Conservation (phyloP, 768 basidiomycete genomes). For the Galerina sulciceps region DNA sequence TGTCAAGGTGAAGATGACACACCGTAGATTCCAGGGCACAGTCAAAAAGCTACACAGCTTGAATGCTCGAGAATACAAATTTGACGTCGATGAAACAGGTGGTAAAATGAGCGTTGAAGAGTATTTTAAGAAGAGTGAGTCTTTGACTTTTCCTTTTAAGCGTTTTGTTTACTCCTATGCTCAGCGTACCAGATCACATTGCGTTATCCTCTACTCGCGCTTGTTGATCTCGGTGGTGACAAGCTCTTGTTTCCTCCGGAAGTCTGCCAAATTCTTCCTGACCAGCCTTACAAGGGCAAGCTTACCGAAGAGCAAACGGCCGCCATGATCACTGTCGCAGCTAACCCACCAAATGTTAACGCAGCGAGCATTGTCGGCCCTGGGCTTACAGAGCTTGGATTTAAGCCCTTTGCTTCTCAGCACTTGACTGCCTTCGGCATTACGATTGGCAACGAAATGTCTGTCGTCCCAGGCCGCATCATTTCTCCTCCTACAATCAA, state of each 20-base stretch:
- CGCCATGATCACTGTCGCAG: slow-evolving; percentile 73
- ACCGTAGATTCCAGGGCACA: slow-evolving; percentile 78
- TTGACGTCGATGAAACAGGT: slow-evolving; percentile 61
- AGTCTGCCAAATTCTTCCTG: slow-evolving; percentile 70
- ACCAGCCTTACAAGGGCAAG: slow-evolving; percentile 73
- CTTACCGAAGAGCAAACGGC: slow-evolving; percentile 73
- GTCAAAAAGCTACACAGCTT: slow-evolving; percentile 59
- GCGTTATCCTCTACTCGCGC: slow-evolving; percentile 50
- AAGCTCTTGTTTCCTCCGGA: slow-evolving; percentile 67
- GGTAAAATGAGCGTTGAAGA: slow-evolving; percentile 60
- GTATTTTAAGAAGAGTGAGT: slow-evolving; percentile 72
- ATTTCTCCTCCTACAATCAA: slow-evolving; percentile 62
- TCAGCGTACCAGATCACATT: slow-evolving; percentile 67
- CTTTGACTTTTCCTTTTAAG: slow-evolving; percentile 18
- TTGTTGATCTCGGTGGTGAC: slow-evolving; percentile 61
- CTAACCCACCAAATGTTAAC: slow-evolving; percentile 73
- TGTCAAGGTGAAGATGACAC: slow-evolving; percentile 66
- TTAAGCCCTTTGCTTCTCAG: slow-evolving; percentile 39
- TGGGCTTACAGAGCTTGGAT: slow-evolving; percentile 68
- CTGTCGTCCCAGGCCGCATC: slow-evolving; percentile 71
- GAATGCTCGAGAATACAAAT: slow-evolving; percentile 52
- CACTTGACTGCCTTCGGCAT: slow-evolving; percentile 63
- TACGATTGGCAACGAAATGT: slow-evolving; percentile 62
- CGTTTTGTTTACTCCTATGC: slow-evolving; percentile 11
- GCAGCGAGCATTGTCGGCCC: slow-evolving; percentile 59